These are phyloP conservation scores for Rhizophora apiculata DNA, from an alignment of 345 rosid genomes.

Conservation along the genomic window DNA sequence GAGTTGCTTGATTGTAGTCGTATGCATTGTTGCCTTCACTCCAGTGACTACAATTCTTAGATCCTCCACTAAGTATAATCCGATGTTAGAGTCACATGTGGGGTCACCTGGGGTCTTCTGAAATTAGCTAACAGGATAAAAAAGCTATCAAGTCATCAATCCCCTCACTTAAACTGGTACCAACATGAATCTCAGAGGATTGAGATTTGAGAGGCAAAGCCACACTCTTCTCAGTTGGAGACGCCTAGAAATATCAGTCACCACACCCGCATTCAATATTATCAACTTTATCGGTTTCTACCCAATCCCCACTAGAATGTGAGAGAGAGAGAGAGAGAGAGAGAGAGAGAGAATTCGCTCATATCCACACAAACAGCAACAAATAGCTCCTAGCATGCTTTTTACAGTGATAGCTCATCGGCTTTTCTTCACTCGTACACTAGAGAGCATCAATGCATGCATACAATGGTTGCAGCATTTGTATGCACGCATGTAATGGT, in stretches of 20 bases:
- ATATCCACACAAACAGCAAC: slow-evolving; percentile 36
- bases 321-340: background rate
- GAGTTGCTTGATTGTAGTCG: too few relatives aligned
- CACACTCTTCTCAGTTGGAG: background rate
- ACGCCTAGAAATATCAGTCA: slow-evolving; percentile 8
- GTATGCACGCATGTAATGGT: background rate
- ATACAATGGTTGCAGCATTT: background rate
- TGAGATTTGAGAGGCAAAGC: background rate
- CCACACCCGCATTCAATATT: slow-evolving; percentile 8
- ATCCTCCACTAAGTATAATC: too few relatives aligned
- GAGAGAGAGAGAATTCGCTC: slow-evolving; percentile 16
- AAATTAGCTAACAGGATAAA: background rate
- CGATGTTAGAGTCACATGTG: slow-evolving; percentile 5
- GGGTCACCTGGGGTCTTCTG: background rate
- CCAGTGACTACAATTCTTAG: too few relatives aligned
- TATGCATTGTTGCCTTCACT: too few relatives aligned
- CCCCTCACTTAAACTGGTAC: background rate
- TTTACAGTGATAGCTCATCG: slow-evolving; percentile 29
- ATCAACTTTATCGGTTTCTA: slow-evolving; percentile 35
- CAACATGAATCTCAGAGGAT: background rate
- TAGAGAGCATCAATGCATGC: slow-evolving; percentile 16
- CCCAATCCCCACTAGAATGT: slow-evolving; percentile 15
- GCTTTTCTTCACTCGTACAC: slow-evolving; percentile 28
- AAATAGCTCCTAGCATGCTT: slow-evolving; percentile 42
- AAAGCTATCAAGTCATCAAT: background rate